Conservation (phyloP, 192 early-diverging fungal genomes). For the Podila clonocystis region DNA sequence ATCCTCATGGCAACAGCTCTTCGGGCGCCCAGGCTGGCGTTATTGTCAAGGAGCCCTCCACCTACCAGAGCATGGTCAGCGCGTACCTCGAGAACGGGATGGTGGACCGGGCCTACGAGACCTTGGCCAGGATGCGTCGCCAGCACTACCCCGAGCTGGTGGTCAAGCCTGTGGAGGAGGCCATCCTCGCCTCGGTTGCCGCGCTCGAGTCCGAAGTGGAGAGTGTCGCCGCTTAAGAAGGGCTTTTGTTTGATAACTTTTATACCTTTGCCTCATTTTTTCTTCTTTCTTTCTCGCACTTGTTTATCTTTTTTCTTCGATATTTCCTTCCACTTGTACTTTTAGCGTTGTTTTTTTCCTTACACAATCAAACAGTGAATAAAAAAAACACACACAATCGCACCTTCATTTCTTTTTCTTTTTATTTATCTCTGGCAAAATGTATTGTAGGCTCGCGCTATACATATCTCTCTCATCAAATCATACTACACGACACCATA, state of each 20-base stretch:
- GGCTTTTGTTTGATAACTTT: background rate
- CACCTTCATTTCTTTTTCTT: background rate
- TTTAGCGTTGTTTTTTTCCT: background rate
- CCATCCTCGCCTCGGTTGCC: constrained; percentile 20
- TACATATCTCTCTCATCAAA: background rate
- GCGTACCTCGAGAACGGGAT: constrained; percentile 58
- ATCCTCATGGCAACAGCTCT: constrained; percentile 32
- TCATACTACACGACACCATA: background rate
- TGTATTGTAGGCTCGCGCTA: background rate
- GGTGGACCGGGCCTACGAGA: constrained; percentile 25
- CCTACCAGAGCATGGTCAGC: constrained; percentile 67
- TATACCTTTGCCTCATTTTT: background rate
- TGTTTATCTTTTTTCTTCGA: background rate
- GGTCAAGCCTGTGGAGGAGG: constrained; percentile 43
- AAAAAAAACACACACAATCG: background rate
- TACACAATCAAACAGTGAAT: background rate
- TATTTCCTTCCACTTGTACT: background rate
- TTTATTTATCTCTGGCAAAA: background rate
- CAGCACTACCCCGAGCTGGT: constrained; percentile 48
- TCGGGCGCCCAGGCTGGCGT: background rate
- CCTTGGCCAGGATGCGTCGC: constrained; percentile 24
- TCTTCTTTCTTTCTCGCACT: background rate
- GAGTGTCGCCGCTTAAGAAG: background rate
- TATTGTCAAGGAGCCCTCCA: constrained; percentile 65
- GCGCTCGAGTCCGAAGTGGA: background rate